Base-by-base conservation (phyloP, 176 grass and related monocot genomes). In the Juncus effusus region DNA sequence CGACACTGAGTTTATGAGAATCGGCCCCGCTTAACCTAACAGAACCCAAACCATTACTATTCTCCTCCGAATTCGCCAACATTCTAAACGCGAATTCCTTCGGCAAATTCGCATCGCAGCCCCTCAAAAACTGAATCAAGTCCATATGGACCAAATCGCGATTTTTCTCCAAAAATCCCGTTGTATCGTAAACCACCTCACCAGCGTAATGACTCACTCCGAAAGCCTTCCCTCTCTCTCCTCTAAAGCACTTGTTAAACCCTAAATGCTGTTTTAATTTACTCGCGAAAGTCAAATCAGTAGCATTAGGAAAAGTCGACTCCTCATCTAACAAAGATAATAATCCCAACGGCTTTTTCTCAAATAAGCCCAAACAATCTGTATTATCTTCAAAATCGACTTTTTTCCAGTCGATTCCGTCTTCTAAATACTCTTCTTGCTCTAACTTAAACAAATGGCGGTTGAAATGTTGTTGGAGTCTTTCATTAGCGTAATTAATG, bases 401-500 rank as follows among this genome's bases (percentile, higher is more conserved):
- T 64, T 99, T 99, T 61, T 85, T 80, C 94, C 94, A 99, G 73
- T 99, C 94, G 53, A 99, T 99, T 63, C 94, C 94, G 73, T 99
- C 94, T 56, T 99, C 85, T 73, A 93, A 73, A 64, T 99, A 99
- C 79, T 99, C 94, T 71, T 99, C 94, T 76, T 99, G 94, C 50
- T 99, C 88, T 28, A 99, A 82, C 75, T 99, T 99, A 76, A 99
- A 99, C 85, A 99, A 75, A 68, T 99, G 94, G 36, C 94, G 85
- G 41, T 99, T 99, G 80, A 99, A 99, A 84, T 99, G 88, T 77
- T 99, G 94, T 40, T 99, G 94, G 15, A 99, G 75, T 77, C 94
- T 93, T 80, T 99, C 94, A 70, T 99, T 99, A 39, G 94, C 85
- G 78, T 93, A 99, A 70, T 99, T 99, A 66, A 99, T 99, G 65